Evolutionary conservation across 441 rosid species (phyloP).

Genomic region (Gossypium trilobum): DNA sequence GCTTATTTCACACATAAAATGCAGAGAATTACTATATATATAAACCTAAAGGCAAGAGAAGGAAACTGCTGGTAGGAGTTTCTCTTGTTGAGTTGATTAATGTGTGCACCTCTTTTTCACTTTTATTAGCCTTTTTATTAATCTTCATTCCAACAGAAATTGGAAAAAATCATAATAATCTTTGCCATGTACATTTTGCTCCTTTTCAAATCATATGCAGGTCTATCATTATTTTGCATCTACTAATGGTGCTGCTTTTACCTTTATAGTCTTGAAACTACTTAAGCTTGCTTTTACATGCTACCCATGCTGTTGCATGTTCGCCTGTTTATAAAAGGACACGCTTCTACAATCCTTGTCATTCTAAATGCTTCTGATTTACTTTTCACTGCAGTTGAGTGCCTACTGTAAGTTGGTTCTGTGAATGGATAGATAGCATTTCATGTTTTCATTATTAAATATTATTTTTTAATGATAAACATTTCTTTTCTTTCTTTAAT

Average conservation of each 20-base stretch:
- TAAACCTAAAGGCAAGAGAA: background rate
- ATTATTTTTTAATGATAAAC: background rate
- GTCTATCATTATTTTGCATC: background rate
- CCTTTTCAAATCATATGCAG: background rate
- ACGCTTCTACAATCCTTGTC: background rate
- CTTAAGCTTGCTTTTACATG: background rate
- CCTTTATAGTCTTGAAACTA: background rate
- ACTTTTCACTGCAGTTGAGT: background rate
- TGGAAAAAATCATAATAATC: background rate
- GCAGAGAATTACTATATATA: background rate
- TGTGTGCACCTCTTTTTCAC: background rate
- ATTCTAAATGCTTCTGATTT: background rate
- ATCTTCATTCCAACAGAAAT: background rate
- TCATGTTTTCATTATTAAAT: background rate
- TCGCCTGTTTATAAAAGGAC: background rate
- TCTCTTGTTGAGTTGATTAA: background rate
- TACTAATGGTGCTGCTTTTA: background rate
- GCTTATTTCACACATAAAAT: background rate
- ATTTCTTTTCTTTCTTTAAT: background rate
- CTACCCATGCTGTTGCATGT: background rate
- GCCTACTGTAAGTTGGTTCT: background rate
- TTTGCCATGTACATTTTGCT: background rate
- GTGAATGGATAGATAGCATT: background rate
- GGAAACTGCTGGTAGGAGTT: background rate
- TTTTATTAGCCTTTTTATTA: background rate